These are phyloP conservation scores for Apiosordaria backusii DNA, from an alignment of 495 filamentous ascomycete genomes.

Conservation along the genomic window DNA sequence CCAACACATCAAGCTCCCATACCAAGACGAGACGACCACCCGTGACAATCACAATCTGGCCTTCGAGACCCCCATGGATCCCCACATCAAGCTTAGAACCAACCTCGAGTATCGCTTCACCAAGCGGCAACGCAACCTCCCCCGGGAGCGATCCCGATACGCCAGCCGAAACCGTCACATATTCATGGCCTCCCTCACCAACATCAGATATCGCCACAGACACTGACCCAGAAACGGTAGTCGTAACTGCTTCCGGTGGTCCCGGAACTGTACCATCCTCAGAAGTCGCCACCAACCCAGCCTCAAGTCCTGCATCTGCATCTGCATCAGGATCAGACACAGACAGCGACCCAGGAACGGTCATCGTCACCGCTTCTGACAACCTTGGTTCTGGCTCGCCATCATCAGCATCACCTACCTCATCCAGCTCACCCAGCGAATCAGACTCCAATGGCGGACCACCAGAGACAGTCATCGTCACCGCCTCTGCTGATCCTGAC, in stretches of 20 bases:
- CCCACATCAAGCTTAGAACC: background rate
- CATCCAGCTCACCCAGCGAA: background rate
- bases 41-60: conserved; percentile 21
- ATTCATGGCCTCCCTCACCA: background rate
- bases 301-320: background rate
- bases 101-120: background rate
- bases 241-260: conserved; percentile 1
- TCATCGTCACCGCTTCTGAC: conserved; percentile 6
- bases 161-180: conserved; percentile 7
- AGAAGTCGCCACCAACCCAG: conserved; percentile 10
- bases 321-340: background rate
- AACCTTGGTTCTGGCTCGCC: background rate
- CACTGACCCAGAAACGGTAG: background rate
- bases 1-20: conserved; percentile 3
- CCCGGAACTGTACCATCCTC: background rate
- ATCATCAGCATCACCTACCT: background rate
- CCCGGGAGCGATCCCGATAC: background rate
- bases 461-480: conserved; percentile 12
- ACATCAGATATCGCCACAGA: background rate
- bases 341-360: conserved; percentile 5
- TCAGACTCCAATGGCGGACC: background rate
- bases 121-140: no score
- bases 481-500: conserved; percentile 10
- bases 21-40: conserved; percentile 9
- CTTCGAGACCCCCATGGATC: background rate